Evolutionary conservation across 345 rosid species (phyloP).

Genomic region (Abelmoschus esculentus): DNA sequence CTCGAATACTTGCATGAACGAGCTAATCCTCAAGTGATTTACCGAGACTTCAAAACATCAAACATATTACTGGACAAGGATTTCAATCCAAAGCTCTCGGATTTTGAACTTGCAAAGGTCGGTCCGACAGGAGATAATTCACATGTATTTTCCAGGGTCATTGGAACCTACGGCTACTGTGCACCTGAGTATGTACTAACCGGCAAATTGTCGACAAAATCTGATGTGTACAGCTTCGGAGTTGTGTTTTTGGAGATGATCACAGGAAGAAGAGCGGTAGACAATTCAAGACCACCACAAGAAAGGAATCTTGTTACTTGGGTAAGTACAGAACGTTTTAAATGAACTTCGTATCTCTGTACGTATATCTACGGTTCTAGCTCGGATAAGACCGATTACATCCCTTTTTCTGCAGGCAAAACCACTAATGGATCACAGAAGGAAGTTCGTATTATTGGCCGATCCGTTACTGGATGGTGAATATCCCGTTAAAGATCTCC

Average conservation of each 20-base stretch:
- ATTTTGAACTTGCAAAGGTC: constrained; percentile 76
- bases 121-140: constrained; percentile 66
- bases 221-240: constrained; percentile 80
- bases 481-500: constrained; percentile 46
- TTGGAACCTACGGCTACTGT: constrained; percentile 82
- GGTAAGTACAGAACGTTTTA: constrained; percentile 29
- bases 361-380: neutral
- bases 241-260: constrained; percentile 73
- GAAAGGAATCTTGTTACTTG: constrained; percentile 63
- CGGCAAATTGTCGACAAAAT: constrained; percentile 59
- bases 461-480: constrained; percentile 64
- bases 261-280: constrained; percentile 77
- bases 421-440: constrained; percentile 62
- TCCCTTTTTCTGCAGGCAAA: constrained; percentile 46
- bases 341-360: neutral
- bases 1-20: constrained; percentile 72
- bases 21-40: constrained; percentile 67
- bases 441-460: constrained; percentile 49
- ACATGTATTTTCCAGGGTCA: constrained; percentile 73
- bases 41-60: constrained; percentile 75
- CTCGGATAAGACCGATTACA: neutral
- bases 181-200: constrained; percentile 70
- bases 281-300: constrained; percentile 41
- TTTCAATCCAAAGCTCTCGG: constrained; percentile 71
- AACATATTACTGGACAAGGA: constrained; percentile 51